These are phyloP conservation scores for Saturnispora diversa DNA, from an alignment of 805 yeast genomes.

Conservation along the genomic window DNA sequence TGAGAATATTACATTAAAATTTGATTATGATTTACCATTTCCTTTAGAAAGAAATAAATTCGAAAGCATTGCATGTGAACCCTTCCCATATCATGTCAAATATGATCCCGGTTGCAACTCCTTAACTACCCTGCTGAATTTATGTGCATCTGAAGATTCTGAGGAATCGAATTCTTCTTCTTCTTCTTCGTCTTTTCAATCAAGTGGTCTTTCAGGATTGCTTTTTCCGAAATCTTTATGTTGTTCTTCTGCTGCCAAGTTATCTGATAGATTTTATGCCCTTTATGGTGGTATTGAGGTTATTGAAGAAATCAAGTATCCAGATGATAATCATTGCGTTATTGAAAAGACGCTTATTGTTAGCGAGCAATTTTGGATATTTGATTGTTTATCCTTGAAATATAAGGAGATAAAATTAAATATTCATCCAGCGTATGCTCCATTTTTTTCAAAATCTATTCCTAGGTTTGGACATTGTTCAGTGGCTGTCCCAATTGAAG, in stretches of 20 bases:
- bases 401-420: slow-evolving; percentile 40
- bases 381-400: slow-evolving; percentile 42
- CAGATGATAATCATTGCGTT: slow-evolving; percentile 32
- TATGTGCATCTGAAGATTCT: slow-evolving; percentile 4
- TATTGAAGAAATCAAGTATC: slow-evolving; percentile 25
- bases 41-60: slow-evolving; percentile 38
- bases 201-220: slow-evolving; percentile 9
- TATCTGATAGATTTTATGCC: slow-evolving; percentile 51
- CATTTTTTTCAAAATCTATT: slow-evolving; percentile 23
- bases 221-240: slow-evolving; percentile 43
- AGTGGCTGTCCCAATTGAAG: slow-evolving; percentile 24
- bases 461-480: slow-evolving; percentile 29
- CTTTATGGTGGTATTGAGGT: slow-evolving; percentile 65
- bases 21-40: slow-evolving; percentile 35
- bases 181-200: neutral
- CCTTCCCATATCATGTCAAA: slow-evolving; percentile 32
- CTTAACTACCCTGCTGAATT: slow-evolving; percentile 21
- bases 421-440: slow-evolving; percentile 26
- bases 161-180: neutral
- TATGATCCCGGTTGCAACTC: slow-evolving; percentile 35
- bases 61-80: slow-evolving; percentile 35
- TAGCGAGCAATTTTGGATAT: slow-evolving; percentile 49
- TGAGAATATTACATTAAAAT: slow-evolving; percentile 24
- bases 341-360: slow-evolving; percentile 24
- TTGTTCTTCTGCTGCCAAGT: slow-evolving; percentile 39